Evolutionary conservation across 148 eudicot genomes (phyloP).

Genomic region (Rhododendron griersonianum): DNA sequence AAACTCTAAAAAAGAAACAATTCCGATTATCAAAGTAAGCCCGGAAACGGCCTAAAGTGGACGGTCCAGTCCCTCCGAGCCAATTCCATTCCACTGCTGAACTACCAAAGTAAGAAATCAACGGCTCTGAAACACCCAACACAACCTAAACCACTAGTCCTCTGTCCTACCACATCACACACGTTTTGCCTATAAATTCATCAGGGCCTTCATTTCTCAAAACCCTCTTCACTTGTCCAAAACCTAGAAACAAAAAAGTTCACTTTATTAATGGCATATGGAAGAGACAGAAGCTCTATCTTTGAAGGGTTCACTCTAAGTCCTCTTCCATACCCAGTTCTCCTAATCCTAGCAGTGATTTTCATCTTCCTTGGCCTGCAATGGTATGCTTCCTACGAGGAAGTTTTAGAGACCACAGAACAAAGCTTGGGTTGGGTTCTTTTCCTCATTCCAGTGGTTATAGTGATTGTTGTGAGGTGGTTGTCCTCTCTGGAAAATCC

Average conservation of each 20-base stretch:
- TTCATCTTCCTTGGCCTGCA: constrained; percentile 51
- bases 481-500: constrained; percentile 42
- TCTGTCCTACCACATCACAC: not conserved
- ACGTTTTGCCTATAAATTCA: not conserved
- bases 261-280: not conserved
- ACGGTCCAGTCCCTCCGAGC: not conserved
- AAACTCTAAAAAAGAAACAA: not conserved
- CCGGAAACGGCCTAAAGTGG: not conserved
- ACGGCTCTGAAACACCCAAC: constrained; percentile 7
- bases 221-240: not conserved
- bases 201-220: not conserved
- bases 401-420: constrained; percentile 49
- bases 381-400: constrained; percentile 47
- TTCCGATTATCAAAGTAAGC: not conserved
- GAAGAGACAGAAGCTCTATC: constrained; percentile 34
- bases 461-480: constrained; percentile 49
- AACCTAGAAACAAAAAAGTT: not conserved
- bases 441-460: constrained; percentile 44
- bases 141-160: not conserved
- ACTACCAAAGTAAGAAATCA: not conserved
- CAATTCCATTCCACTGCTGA: not conserved
- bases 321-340: constrained; percentile 73
- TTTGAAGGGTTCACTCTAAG: constrained; percentile 54
- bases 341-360: constrained; percentile 48
- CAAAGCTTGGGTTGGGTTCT: constrained; percentile 56